These are phyloP conservation scores for Pluteus cervinus DNA, from an alignment of 768 basidiomycete species.

Conservation along the genomic window DNA sequence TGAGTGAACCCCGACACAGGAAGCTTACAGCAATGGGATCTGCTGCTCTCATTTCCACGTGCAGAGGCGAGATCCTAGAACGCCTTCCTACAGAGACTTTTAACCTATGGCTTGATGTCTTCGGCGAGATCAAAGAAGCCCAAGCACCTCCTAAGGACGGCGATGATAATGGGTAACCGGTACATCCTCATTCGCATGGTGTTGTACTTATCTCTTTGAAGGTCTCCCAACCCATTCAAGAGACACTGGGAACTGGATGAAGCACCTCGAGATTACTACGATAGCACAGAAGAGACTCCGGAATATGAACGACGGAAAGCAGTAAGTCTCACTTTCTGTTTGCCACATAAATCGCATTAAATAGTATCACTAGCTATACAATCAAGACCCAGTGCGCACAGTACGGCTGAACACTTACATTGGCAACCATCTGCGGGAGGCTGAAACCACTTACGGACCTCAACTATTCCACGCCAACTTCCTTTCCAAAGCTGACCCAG, in stretches of 20 bases:
- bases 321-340: conserved; percentile 32
- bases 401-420: conserved; percentile 59
- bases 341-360: conserved; percentile 5
- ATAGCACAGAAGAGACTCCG: conserved; percentile 60
- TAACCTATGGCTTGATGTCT: conserved; percentile 85
- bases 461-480: conserved; percentile 54
- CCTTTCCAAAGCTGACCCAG: conserved; percentile 62
- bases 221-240: conserved; percentile 38
- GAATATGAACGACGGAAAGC: conserved; percentile 73
- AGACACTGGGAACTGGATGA: conserved; percentile 69
- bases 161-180: no score
- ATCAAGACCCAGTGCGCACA: conserved; percentile 68
- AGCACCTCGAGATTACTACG: conserved; percentile 53
- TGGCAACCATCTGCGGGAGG: conserved; percentile 51
- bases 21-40: conserved; percentile 83
- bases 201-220: no score
- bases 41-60: conserved; percentile 71
- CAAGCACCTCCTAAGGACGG: no score
- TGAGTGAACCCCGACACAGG: conserved; percentile 79
- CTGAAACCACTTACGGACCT: conserved; percentile 53
- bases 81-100: conserved; percentile 72
- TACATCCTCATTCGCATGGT: no score
- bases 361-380: conserved; percentile 56
- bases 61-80: conserved; percentile 63
- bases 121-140: conserved; percentile 80